Conservation (phyloP, 805 yeast species). For the Wickerhamomyces pijperi region DNA sequence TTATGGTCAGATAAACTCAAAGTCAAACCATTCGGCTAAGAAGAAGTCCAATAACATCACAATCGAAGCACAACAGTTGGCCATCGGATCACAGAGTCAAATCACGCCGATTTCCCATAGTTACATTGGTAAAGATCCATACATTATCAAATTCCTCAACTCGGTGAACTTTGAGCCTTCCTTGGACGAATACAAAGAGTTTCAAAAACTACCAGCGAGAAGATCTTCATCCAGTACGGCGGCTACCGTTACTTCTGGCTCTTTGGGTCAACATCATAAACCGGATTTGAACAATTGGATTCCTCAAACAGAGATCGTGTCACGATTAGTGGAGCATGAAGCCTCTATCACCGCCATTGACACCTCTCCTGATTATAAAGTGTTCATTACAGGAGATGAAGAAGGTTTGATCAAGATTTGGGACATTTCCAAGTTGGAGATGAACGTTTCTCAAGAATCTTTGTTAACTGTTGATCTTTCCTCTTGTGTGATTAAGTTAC, state of each 20-base stretch:
- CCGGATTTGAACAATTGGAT: constrained; percentile 12
- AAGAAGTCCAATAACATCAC: neutral
- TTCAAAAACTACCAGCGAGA: constrained; percentile 33
- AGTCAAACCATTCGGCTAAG: too few relatives aligned
- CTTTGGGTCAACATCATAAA: too few relatives aligned
- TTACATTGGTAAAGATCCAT: constrained; percentile 59
- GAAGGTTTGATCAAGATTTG: constrained; percentile 66
- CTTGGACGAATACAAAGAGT: constrained; percentile 52
- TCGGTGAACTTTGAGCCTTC: constrained; percentile 45
- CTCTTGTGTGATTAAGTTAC: constrained; percentile 36
- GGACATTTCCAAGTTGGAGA: constrained; percentile 60
- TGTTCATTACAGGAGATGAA: constrained; percentile 70
- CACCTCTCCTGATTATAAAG: constrained; percentile 49
- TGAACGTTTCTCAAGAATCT: constrained; percentile 44
- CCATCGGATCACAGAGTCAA: constrained; percentile 4
- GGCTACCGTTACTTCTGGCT: too few relatives aligned
- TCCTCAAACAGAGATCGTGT: constrained; percentile 44
- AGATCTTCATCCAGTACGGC: constrained; percentile 2
- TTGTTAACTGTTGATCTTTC: constrained; percentile 35
- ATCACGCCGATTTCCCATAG: constrained; percentile 32
- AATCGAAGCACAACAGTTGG: constrained; percentile 4
- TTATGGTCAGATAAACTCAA: constrained; percentile 32
- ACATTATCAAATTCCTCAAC: constrained; percentile 44
- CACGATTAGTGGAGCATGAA: constrained; percentile 55
- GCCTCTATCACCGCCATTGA: constrained; percentile 46